A percentile compares a stretch with the other conserved stretches of the same genome.
phyloP scores from a whole-genome alignment of 2,329 filamentous ascomycete genomes.

The Rosellinia necatrix region DNA sequence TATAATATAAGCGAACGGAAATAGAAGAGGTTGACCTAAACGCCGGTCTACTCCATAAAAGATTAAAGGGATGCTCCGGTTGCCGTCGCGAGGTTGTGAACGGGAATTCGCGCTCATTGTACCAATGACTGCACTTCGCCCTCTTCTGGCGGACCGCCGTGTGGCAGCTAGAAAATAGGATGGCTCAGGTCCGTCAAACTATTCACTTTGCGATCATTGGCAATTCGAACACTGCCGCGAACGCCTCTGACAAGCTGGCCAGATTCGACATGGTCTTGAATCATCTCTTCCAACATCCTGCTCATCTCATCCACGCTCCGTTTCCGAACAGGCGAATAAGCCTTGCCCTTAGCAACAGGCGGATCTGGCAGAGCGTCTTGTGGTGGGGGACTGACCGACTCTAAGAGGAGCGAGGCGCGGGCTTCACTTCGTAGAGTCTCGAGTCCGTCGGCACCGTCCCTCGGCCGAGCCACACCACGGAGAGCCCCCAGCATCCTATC shows the following conservation, averaged over 20 bases:
- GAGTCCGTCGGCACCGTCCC: constrained; percentile 73
- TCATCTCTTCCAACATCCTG: constrained; percentile 93
- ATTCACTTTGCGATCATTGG: constrained; percentile 50
- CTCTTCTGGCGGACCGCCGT: constrained; percentile 41
- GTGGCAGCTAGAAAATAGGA: constrained; percentile 46
- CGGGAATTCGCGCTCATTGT: constrained; percentile 33
- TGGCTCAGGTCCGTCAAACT: constrained; percentile 39
- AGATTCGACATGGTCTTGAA: constrained; percentile 81
- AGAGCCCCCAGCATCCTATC: constrained; percentile 90
- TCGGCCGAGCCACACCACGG: constrained; percentile 80
- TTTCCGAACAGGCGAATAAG: constrained; percentile 48
- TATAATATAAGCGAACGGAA: constrained; percentile 46
- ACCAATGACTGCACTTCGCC: constrained; percentile 34
- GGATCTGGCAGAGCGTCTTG: constrained; percentile 40
- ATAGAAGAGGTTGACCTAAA: constrained; percentile 38
- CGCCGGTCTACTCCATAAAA: constrained; percentile 36
- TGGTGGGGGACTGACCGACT: constrained; percentile 42
- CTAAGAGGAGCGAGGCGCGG: constrained; percentile 40
- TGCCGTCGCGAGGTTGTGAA: constrained; percentile 28
- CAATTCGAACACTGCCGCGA: constrained; percentile 69
- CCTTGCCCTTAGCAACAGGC: constrained; percentile 35
- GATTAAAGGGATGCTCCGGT: constrained; percentile 38
- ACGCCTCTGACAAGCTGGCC: constrained; percentile 71
- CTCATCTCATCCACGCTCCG: constrained; percentile 90
- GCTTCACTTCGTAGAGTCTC: constrained; percentile 43